Evolutionary conservation across 2,329 filamentous ascomycete genomes (phyloP), one percentile per base, ranked within the genome.

Genomic region (Ceratocystis destructans): DNA sequence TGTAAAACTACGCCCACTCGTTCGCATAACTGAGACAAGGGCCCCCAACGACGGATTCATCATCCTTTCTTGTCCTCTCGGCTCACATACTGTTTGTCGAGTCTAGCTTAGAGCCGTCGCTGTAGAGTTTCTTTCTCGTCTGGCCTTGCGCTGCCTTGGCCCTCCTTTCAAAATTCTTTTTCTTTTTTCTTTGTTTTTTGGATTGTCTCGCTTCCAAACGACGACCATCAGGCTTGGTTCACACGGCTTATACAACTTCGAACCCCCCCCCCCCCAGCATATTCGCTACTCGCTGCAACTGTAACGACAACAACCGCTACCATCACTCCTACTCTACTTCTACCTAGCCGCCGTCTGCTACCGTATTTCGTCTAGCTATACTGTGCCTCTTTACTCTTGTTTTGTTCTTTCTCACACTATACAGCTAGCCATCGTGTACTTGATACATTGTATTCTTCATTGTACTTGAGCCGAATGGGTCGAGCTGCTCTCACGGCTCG

Each of bases 401-500:
- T 10, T 8, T 62, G 33, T 7, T 41, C 31, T 37, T 62, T 2
- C 17, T 8, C 28, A 20, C 33, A 20, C 15, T 20, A 25, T 50
- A 5, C 46, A 3, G 10, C n/a, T 7, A n/a, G 8, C 46, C 22
- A 25, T 33, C 25, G 53, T n/a, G 25, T 28, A 22, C 10, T 57
- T 15, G 53, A 63, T 63, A n/a, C 22, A 10, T 28, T 63, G 45
- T 63, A 63, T 63, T 44, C 31, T 44, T 55, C 25, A 20, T 28
- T 55, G 15, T 20, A 33, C 62, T 55, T 64, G 46, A 62, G 50
- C 46, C 65, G 61, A 46, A 66, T 66, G 65, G 46, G 61, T 62
- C 61, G 57, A 66, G 64, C 41, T 44, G 37, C 28, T 63, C 46
- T 8, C 44, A 17, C 59, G 28, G 55, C 50, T 55, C 46, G 46